Evolutionary conservation across 345 rosid species (phyloP).

Genomic region (Acer negundo): DNA sequence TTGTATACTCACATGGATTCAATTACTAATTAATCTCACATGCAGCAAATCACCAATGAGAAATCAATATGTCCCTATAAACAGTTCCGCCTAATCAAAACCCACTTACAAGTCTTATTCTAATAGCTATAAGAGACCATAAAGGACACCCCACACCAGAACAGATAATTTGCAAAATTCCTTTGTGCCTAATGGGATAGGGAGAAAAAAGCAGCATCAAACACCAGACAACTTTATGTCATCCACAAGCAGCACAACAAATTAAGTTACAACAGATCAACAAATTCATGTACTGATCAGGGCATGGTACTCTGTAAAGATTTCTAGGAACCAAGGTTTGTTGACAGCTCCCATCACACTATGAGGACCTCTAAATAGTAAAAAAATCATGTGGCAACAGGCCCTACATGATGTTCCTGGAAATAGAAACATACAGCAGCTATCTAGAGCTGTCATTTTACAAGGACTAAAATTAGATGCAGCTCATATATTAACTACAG

Average conservation of each 20-base stretch:
- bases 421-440: background rate
- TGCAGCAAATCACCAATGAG: background rate
- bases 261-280: background rate
- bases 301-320: background rate
- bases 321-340: background rate
- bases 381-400: background rate
- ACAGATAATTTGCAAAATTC: background rate
- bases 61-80: background rate
- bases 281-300: background rate
- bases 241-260: background rate
- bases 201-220: slow-evolving; percentile 1
- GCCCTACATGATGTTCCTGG: background rate
- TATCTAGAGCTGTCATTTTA: background rate
- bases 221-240: background rate
- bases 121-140: background rate
- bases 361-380: background rate
- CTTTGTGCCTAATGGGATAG: background rate
- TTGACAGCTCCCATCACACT: background rate
- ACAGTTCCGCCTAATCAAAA: background rate
- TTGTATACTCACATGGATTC: background rate
- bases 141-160: background rate
- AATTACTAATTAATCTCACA: background rate
- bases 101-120: background rate
- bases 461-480: background rate
- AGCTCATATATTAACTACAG: background rate